Conservation (phyloP, 2,329 filamentous ascomycete genomes). For the Chaetomium sp. region DNA sequence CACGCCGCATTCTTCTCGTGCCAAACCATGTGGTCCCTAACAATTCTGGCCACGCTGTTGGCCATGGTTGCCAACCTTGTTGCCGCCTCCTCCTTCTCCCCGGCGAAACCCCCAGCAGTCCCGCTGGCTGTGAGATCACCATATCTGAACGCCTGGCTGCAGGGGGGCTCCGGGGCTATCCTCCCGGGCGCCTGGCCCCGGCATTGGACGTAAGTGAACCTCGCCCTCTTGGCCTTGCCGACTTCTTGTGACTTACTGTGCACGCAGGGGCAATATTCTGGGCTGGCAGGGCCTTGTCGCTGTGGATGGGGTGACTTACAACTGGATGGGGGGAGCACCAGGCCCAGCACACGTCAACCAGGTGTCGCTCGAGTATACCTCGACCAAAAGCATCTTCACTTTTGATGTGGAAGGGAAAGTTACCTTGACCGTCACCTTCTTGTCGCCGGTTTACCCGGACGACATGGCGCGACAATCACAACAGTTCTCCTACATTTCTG, state of each 20-base stretch:
- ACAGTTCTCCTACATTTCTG: slow-evolving; percentile 69
- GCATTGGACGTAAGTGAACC: slow-evolving; percentile 65
- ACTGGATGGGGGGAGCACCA: slow-evolving; percentile 66
- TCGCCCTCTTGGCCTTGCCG: not conserved
- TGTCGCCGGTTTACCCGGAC: slow-evolving; percentile 68
- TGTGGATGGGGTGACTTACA: slow-evolving; percentile 62
- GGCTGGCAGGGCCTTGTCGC: slow-evolving; percentile 71
- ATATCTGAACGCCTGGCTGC: slow-evolving; percentile 72
- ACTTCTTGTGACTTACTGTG: slow-evolving; percentile 29
- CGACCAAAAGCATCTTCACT: slow-evolving; percentile 70
- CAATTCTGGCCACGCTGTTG: slow-evolving; percentile 21
- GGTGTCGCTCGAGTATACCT: slow-evolving; percentile 67
- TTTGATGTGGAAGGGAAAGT: slow-evolving; percentile 65
- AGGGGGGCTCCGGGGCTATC: slow-evolving; percentile 64
- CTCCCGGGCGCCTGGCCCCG: slow-evolving; percentile 69
- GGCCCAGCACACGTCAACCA: slow-evolving; percentile 58
- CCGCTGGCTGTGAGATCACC: slow-evolving; percentile 75
- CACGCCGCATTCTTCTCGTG: not conserved
- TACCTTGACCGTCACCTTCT: slow-evolving; percentile 67
- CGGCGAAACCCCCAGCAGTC: slow-evolving; percentile 40
- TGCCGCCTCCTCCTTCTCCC: slow-evolving; percentile 36
- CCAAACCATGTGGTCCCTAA: slow-evolving; percentile 27
- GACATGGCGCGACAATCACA: slow-evolving; percentile 70
- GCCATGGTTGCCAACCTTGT: slow-evolving; percentile 16
- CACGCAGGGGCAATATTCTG: slow-evolving; percentile 53